These are phyloP conservation scores for Amanita polypyramis DNA, from an alignment of 768 basidiomycete genomes.

Conservation along the genomic window DNA sequence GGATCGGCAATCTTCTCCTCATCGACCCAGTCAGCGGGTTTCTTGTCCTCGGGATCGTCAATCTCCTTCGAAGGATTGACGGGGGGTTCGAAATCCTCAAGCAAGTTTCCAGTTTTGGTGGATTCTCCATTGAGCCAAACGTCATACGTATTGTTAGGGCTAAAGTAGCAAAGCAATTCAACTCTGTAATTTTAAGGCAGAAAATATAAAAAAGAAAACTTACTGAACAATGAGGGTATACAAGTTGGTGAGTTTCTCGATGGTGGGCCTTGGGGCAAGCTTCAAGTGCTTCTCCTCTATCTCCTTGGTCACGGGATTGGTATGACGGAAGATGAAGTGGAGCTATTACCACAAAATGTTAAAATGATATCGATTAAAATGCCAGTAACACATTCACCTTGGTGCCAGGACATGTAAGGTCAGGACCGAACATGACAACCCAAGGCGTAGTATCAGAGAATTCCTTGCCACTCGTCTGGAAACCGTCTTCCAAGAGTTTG, in stretches of 20 bases:
- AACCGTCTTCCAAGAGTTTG: slow-evolving; percentile 90
- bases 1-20: slow-evolving; percentile 76
- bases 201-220: slow-evolving; percentile 22
- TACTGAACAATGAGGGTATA: slow-evolving; percentile 92
- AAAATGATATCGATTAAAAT: background rate
- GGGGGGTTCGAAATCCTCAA: slow-evolving; percentile 88
- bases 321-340: slow-evolving; percentile 99
- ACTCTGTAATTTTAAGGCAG: slow-evolving; percentile 3
- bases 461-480: slow-evolving; percentile 88
- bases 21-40: slow-evolving; percentile 93
- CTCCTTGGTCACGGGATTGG: slow-evolving; percentile 86
- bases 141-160: slow-evolving; percentile 91
- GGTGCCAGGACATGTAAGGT: slow-evolving; percentile 85
- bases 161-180: slow-evolving; percentile 18
- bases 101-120: slow-evolving; percentile 68
- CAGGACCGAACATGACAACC: slow-evolving; percentile 97
- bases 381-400: slow-evolving; percentile 41
- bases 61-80: slow-evolving; percentile 94
- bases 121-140: slow-evolving; percentile 84
- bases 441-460: slow-evolving; percentile 91
- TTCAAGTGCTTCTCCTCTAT: slow-evolving; percentile 95
- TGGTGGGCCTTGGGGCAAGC: slow-evolving; percentile 69
- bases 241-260: slow-evolving; percentile 85
- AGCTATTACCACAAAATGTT: slow-evolving; percentile 34
- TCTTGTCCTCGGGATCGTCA: slow-evolving; percentile 83